A percentile compares a stretch with the other conserved stretches of the same genome.
Evolutionary conservation across 345 rosid genomes (phyloP).

Genomic region (Ailanthus altissimus): DNA sequence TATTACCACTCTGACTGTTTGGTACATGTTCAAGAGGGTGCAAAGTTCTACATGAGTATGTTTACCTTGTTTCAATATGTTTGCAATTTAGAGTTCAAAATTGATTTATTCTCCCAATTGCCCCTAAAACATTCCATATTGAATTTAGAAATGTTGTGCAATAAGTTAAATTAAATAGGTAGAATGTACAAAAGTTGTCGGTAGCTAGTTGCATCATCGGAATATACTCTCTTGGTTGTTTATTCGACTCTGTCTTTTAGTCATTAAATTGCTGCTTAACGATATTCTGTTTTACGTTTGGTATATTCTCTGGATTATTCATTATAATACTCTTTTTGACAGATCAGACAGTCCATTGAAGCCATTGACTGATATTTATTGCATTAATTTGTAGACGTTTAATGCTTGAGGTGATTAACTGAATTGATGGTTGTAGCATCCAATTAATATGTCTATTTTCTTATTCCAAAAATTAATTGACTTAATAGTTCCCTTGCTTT

Average conservation of each 20-base stretch:
- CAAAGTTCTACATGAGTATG: background rate
- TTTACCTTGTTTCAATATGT: background rate
- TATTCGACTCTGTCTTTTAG: background rate
- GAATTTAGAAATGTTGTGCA: background rate
- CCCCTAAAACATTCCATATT: background rate
- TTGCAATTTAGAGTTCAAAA: background rate
- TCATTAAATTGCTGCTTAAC: background rate
- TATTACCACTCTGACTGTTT: background rate
- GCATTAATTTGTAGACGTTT: conserved; percentile 2
- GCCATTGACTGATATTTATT: background rate
- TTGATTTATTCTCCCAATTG: background rate
- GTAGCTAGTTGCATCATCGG: background rate
- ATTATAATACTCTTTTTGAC: background rate
- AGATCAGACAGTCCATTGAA: background rate
- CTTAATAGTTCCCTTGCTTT: conserved; percentile 3
- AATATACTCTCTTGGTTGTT: background rate
- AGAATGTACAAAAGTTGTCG: background rate
- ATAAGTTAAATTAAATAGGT: background rate
- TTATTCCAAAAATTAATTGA: background rate
- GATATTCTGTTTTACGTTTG: background rate
- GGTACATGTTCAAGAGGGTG: background rate
- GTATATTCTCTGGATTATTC: background rate
- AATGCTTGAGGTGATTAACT: conserved; percentile 12
- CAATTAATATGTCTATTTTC: background rate
- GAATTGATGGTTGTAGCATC: background rate